phyloP scores from a whole-genome alignment of 2,329 filamentous ascomycete species.

The Epichloe gansuensis region DNA sequence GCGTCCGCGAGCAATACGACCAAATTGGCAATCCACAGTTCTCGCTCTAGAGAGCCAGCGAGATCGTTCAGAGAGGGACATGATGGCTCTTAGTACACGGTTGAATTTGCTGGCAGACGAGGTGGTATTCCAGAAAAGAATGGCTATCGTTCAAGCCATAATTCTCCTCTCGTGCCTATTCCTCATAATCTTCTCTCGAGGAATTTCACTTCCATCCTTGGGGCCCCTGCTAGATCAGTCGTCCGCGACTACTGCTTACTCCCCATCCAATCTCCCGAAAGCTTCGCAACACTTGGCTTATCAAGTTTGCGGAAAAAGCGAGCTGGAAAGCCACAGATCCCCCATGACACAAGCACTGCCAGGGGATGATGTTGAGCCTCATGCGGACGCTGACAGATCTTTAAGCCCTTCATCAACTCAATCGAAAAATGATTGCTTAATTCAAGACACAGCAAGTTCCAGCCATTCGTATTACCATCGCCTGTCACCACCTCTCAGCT shows the following conservation, averaged over 20 bases:
- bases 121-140: conserved; percentile 73
- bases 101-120: conserved; percentile 90
- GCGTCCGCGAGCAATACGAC: conserved; percentile 76
- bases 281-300: conserved; percentile 7
- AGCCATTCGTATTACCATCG: conserved; percentile 11
- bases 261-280: conserved; percentile 10
- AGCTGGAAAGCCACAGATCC: not conserved
- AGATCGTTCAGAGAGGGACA: conserved; percentile 70
- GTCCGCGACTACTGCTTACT: conserved; percentile 12
- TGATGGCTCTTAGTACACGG: conserved; percentile 66
- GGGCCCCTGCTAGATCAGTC: conserved; percentile 17
- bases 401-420: not conserved
- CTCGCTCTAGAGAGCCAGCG: conserved; percentile 82
- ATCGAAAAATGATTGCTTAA: not conserved
- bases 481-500: conserved; percentile 16
- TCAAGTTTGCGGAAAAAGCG: not conserved
- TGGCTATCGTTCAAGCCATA: conserved; percentile 84
- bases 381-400: not conserved
- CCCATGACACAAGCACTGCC: not conserved
- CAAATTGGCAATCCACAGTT: conserved; percentile 95
- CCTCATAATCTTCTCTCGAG: conserved; percentile 67
- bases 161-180: conserved; percentile 77
- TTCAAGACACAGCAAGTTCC: conserved; percentile 5
- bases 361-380: not conserved
- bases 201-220: conserved; percentile 26